These are phyloP conservation scores for Protomyces inundatus DNA, from an alignment of 1,139 yeast species.

Conservation along the genomic window DNA sequence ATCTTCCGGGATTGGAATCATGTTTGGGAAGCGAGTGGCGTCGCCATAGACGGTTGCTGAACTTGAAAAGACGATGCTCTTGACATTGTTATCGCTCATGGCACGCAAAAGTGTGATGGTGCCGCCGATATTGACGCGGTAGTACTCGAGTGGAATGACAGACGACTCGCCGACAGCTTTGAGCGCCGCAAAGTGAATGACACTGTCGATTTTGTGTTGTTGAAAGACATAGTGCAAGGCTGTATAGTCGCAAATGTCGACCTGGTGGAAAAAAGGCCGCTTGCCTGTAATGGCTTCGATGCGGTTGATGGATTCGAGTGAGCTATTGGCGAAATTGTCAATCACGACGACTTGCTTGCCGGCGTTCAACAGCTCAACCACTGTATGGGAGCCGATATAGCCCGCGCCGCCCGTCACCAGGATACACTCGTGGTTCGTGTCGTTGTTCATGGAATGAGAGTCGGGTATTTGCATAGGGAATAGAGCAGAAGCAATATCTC, in stretches of 20 bases:
- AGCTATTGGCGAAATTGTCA: slow-evolving; percentile 66
- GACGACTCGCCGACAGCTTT: slow-evolving; percentile 85
- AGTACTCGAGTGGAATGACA: slow-evolving; percentile 62
- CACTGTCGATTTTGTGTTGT: slow-evolving; percentile 52
- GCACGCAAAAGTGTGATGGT: slow-evolving; percentile 56
- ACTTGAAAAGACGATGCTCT: slow-evolving; percentile 66
- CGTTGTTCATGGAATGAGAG: neutral
- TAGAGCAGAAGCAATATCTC: neutral
- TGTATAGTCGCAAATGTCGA: slow-evolving; percentile 54
- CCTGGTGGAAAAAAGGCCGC: slow-evolving; percentile 49
- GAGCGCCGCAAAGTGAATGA: slow-evolving; percentile 79
- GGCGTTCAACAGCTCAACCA: slow-evolving; percentile 57
- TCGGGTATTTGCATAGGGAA: neutral
- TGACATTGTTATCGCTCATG: slow-evolving; percentile 46
- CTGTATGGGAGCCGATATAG: slow-evolving; percentile 79
- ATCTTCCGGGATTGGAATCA: slow-evolving; percentile 75
- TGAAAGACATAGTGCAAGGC: slow-evolving; percentile 49
- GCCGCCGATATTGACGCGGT: slow-evolving; percentile 64
- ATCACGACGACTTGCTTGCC: slow-evolving; percentile 67
- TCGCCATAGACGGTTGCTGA: slow-evolving; percentile 85
- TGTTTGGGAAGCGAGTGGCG: slow-evolving; percentile 64
- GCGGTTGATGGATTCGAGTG: slow-evolving; percentile 62
- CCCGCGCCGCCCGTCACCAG: slow-evolving; percentile 87
- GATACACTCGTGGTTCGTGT: slow-evolving; percentile 40
- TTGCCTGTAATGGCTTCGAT: slow-evolving; percentile 52